These are phyloP conservation scores for Acaromyces ingoldii DNA, from an alignment of 1,284 basidiomycete species.

Conservation along the genomic window DNA sequence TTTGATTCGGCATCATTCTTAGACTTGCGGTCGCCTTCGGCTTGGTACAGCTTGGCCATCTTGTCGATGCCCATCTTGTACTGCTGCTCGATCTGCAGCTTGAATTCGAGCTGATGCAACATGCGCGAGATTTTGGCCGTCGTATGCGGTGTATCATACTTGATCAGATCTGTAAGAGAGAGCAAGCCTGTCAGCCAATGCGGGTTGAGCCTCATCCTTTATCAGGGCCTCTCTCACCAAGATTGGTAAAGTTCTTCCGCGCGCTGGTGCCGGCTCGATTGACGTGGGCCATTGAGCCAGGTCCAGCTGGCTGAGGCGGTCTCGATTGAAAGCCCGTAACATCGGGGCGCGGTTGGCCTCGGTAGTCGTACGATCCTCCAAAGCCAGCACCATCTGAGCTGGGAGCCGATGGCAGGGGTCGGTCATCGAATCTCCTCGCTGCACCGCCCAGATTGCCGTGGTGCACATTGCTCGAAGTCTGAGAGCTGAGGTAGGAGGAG, in stretches of 20 bases:
- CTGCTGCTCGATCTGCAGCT: slow-evolving; percentile 95
- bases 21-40: slow-evolving; percentile 79
- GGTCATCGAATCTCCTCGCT: slow-evolving; percentile 18
- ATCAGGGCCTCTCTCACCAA: slow-evolving; percentile 14
- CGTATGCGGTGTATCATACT: slow-evolving; percentile 93
- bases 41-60: slow-evolving; percentile 84
- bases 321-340: too few relatives aligned
- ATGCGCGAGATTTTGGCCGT: slow-evolving; percentile 94
- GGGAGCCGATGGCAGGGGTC: slow-evolving; percentile 19
- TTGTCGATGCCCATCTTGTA: slow-evolving; percentile 98
- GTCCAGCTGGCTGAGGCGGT: too few relatives aligned
- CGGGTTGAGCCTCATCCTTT: not conserved
- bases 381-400: slow-evolving; percentile 5
- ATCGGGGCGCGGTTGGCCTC: not conserved
- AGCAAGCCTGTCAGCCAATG: not conserved
- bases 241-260: slow-evolving; percentile 38
- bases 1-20: slow-evolving; percentile 79
- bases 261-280: slow-evolving; percentile 41
- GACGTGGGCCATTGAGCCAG: too few relatives aligned
- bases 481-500: slow-evolving; percentile 27
- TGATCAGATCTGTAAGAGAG: slow-evolving; percentile 70
- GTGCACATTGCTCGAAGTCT: slow-evolving; percentile 5
- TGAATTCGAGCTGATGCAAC: slow-evolving; percentile 98
- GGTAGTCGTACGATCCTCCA: slow-evolving; percentile 14
- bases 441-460: not conserved